Evolutionary conservation across 805 yeast species (phyloP).

Genomic region (Monosporozyma servazzii): DNA sequence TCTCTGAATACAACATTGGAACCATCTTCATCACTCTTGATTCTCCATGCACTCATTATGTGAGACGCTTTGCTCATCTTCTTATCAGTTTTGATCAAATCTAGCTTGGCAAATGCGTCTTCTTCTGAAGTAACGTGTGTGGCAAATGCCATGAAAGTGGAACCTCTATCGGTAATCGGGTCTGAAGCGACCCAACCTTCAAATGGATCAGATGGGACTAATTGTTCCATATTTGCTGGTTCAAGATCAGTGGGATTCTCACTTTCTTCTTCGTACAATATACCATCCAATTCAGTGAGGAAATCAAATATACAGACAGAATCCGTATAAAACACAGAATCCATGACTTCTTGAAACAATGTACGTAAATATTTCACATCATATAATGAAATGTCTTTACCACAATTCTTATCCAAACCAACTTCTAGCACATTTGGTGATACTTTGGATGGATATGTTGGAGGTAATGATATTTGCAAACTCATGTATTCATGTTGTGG

Average conservation of each 20-base stretch:
- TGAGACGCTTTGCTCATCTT: slow-evolving; percentile 64
- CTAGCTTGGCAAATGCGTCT: slow-evolving; percentile 51
- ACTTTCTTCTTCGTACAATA: slow-evolving; percentile 33
- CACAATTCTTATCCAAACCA: slow-evolving; percentile 13
- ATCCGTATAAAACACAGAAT: slow-evolving; percentile 44
- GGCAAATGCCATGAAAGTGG: slow-evolving; percentile 76
- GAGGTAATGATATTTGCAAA: slow-evolving; percentile 66
- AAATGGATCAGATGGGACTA: slow-evolving; percentile 37
- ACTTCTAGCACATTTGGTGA: slow-evolving; percentile 60
- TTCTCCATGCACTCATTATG: slow-evolving; percentile 82
- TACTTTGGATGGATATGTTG: slow-evolving; percentile 51
- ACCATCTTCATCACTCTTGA: slow-evolving; percentile 33
- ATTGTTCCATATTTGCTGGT: slow-evolving; percentile 7
- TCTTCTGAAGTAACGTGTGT: slow-evolving; percentile 51
- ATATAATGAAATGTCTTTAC: slow-evolving; percentile 18
- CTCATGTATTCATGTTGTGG: slow-evolving; percentile 56
- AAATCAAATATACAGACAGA: slow-evolving; percentile 76
- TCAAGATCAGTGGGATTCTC: slow-evolving; percentile 10
- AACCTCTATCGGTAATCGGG: slow-evolving; percentile 72
- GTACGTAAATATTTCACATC: slow-evolving; percentile 42
- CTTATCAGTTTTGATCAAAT: slow-evolving; percentile 49
- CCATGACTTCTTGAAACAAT: slow-evolving; percentile 43
- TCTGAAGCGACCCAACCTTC: slow-evolving; percentile 72
- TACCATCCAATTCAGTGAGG: slow-evolving; percentile 53
- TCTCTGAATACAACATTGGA: slow-evolving; percentile 55